Evolutionary conservation across 176 grass and related monocot species (phyloP), one percentile per base, ranked within the genome.

Genomic region (Ananas comosus): DNA sequence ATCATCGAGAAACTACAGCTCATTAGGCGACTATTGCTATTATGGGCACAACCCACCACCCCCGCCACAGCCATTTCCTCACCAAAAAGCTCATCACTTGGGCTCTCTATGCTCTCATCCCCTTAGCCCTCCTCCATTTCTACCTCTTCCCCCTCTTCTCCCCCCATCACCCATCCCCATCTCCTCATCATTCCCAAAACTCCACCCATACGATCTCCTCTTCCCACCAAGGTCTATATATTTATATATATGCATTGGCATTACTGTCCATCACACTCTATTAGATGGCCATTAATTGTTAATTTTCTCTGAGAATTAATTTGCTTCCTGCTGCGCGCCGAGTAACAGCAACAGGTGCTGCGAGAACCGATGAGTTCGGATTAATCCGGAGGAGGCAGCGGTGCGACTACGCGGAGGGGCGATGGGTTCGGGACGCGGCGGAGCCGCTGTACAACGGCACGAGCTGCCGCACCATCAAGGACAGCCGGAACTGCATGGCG

Each of bases 391-490:
- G 13, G 19, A 17, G 5, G 28, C 9, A 42, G 63, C 16, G 47
- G 53, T 96, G 88, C 28, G 80, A 86, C 23, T 87, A 81, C 76
- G 86, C 82, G 10, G 72, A 76, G n/a, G 88, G 91, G 12, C 64
- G 76, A 33, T 96, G 88, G 88, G 53, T 91, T 28, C 79, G 14
- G 18, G 64, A 61, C 65, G 13, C 82, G 54, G 21, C 16, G 10
- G 50, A 7, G 0, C 88, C 88, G 13, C 63, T 56, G 58, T 96
- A 96, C 74, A 86, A 79, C n/a, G 85, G 80, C 64, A 75, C 80
- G 71, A 86, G 82, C 80, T 96, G 88, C 72, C 65, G 68, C 25
- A 77, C 50, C 29, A 96, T 96, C 73, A 88, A 85, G 70, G 64
- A 76, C 51, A 82, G 80, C 12, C 88, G 88, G 78, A 86, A 96